Evolutionary conservation across 257 asterid species (phyloP).

Genomic region (Lycium ferocissimum): DNA sequence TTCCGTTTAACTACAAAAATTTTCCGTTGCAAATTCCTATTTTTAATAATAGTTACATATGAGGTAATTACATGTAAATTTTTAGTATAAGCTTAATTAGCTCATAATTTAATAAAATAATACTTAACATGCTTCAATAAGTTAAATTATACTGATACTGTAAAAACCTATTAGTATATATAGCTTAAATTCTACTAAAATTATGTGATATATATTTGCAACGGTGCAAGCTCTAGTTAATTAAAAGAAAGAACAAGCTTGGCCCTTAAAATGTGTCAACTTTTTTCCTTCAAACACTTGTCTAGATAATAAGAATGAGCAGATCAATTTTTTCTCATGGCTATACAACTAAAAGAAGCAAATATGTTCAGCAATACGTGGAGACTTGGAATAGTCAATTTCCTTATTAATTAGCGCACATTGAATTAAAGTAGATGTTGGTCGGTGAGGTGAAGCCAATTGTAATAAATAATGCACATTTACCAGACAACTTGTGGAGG

Average conservation of each 20-base stretch:
- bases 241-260: too few species aligned
- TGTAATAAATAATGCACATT: neutral
- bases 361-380: neutral
- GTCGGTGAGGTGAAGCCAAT: neutral
- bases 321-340: neutral
- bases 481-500: slow-evolving; percentile 4
- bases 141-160: too few species aligned
- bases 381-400: neutral
- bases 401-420: neutral
- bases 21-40: too few species aligned
- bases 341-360: neutral
- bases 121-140: too few species aligned
- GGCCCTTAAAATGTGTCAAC: neutral
- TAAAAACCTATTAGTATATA: too few species aligned
- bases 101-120: too few species aligned
- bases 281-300: neutral
- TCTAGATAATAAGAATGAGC: neutral
- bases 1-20: too few species aligned
- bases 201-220: neutral
- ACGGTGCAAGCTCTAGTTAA: neutral
- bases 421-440: neutral
- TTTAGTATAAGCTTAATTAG: too few species aligned
- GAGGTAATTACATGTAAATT: too few species aligned
- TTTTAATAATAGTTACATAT: too few species aligned
- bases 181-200: too few species aligned